These are phyloP conservation scores for Saturnispora saitoi DNA, from an alignment of 805 yeast species.

Conservation along the genomic window DNA sequence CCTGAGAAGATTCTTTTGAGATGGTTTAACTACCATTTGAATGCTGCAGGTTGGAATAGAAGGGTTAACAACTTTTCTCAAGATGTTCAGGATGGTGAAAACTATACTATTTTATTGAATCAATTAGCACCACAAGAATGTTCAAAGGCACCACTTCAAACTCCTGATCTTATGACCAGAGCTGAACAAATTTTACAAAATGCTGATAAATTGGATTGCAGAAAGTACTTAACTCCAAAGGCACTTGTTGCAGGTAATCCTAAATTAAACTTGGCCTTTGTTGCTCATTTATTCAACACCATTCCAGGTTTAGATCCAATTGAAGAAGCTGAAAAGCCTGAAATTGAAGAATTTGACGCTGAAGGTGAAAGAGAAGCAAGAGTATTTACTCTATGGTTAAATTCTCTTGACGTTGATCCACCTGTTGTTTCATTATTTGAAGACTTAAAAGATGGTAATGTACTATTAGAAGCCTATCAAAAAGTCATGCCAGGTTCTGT, in stretches of 20 bases:
- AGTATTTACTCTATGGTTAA: constrained; percentile 95
- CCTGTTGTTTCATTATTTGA: constrained; percentile 87
- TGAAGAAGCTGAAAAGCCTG: constrained; percentile 84
- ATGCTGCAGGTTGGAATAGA: constrained; percentile 84
- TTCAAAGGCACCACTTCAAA: constrained; percentile 75
- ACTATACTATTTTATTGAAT: constrained; percentile 80
- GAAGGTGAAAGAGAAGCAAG: constrained; percentile 99
- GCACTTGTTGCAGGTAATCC: constrained; percentile 95
- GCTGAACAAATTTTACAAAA: constrained; percentile 81
- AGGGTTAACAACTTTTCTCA: constrained; percentile 77
- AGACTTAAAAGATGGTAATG: constrained; percentile 88
- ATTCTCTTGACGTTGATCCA: constrained; percentile 92
- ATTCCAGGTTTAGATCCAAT: constrained; percentile 95
- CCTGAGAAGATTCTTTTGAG: constrained; percentile 95
- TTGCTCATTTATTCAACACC: constrained; percentile 93
- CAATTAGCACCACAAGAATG: constrained; percentile 82
- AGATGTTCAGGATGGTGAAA: constrained; percentile 92
- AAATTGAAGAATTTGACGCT: constrained; percentile 96
- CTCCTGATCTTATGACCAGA: constrained; percentile 61
- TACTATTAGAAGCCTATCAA: constrained; percentile 85
- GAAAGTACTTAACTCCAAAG: constrained; percentile 91
- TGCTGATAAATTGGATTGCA: constrained; percentile 86
- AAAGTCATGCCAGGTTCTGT: constrained; percentile 94
- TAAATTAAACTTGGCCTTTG: constrained; percentile 91
- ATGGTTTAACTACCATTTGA: constrained; percentile 95